These are phyloP conservation scores for Cyberlindnera maritima DNA, from an alignment of 805 yeast species.

Conservation along the genomic window DNA sequence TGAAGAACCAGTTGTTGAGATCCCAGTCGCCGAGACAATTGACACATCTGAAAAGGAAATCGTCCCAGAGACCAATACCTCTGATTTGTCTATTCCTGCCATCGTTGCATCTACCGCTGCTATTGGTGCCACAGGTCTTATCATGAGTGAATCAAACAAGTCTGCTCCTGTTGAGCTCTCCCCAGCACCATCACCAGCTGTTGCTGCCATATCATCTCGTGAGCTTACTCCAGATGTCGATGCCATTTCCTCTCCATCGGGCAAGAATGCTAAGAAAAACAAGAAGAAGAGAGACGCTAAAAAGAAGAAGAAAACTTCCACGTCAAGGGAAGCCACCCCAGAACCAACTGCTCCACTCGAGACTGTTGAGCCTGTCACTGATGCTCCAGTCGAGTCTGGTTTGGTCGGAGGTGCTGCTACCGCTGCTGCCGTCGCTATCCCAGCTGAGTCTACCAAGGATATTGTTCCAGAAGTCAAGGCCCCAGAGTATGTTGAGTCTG, in stretches of 20 bases:
- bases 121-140: background rate
- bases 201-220: conserved; percentile 11
- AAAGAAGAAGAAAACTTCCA: conserved; percentile 22
- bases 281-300: conserved; percentile 24
- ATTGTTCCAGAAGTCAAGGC: background rate
- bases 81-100: background rate
- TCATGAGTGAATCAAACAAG: background rate
- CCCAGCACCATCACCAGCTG: conserved; percentile 8
- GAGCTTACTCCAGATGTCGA: conserved; percentile 18
- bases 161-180: background rate
- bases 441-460: background rate
- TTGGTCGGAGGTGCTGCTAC: conserved; percentile 2
- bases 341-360: conserved; percentile 11
- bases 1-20: background rate
- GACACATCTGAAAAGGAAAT: background rate
- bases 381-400: conserved; percentile 10
- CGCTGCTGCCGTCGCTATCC: conserved; percentile 5
- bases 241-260: background rate
- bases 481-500: conserved; percentile 13
- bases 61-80: background rate
- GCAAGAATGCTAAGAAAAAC: conserved; percentile 24
- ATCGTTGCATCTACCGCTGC: conserved; percentile 2
- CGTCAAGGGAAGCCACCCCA: conserved; percentile 12
- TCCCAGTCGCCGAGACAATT: background rate
- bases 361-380: conserved; percentile 12